These are phyloP conservation scores for Phytomonas serpens DNA, from an alignment of 208 protist species.

Conservation along the genomic window DNA sequence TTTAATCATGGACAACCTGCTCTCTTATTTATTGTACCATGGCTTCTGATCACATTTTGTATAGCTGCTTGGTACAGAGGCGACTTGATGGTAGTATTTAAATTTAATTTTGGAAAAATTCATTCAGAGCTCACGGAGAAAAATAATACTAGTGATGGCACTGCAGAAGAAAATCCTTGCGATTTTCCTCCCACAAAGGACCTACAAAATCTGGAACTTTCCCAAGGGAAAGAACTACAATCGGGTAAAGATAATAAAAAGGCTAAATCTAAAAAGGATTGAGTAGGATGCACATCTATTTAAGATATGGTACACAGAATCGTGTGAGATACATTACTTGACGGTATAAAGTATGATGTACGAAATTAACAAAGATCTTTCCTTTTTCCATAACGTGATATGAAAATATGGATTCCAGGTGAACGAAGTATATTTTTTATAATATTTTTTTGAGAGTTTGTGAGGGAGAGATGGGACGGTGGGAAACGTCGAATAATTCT, in stretches of 20 bases:
- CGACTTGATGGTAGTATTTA: slow-evolving; percentile 43
- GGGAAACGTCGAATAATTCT: background rate
- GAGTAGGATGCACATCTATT: background rate
- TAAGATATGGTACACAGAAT: background rate
- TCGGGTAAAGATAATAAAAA: background rate
- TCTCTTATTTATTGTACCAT: slow-evolving; percentile 89
- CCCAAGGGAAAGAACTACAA: background rate
- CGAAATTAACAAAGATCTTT: background rate
- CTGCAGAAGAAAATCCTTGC: background rate
- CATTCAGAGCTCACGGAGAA: background rate
- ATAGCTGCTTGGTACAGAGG: slow-evolving; percentile 34
- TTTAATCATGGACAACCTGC: slow-evolving; percentile 92
- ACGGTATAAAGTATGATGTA: background rate
- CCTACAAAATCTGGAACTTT: background rate
- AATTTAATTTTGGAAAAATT: background rate
- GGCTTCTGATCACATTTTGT: slow-evolving; percentile 66
- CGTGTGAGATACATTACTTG: background rate
- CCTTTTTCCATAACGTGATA: background rate
- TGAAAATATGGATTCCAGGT: background rate
- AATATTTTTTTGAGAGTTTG: background rate
- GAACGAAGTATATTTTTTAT: background rate
- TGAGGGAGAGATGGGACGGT: background rate
- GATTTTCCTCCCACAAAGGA: background rate
- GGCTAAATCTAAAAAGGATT: background rate
- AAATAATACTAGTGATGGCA: background rate